Evolutionary conservation across 1,284 basidiomycete genomes (phyloP).

Genomic region (Puccinia horiana): DNA sequence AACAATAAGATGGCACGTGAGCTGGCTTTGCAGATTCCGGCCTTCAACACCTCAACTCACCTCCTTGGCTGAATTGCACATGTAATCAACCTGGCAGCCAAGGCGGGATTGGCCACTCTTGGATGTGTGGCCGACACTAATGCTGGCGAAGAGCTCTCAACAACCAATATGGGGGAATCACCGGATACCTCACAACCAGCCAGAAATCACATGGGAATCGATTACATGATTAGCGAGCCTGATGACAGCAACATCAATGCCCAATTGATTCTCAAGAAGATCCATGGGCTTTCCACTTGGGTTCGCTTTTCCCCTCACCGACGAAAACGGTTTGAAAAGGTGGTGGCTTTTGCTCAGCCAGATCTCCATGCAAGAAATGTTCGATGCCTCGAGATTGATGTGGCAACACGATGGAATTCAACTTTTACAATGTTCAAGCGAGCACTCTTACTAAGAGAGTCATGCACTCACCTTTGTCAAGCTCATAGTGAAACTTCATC

Average conservation of each 20-base stretch:
- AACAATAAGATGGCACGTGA: neutral
- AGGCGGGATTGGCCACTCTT: neutral
- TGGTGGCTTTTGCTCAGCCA: neutral
- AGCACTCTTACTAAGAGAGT: too few relatives aligned
- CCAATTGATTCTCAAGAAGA: neutral
- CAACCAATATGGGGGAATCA: neutral
- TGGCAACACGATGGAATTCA: neutral
- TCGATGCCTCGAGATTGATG: neutral
- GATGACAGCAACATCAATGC: too few relatives aligned
- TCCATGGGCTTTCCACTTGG: neutral
- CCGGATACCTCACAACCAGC: too few relatives aligned
- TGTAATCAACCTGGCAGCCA: slow-evolving; percentile 1
- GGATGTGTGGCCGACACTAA: neutral
- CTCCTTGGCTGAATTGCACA: neutral
- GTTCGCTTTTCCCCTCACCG: neutral
- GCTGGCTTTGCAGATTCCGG: neutral
- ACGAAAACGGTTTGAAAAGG: neutral
- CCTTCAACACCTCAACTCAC: neutral
- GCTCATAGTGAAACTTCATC: too few relatives aligned
- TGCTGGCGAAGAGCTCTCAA: neutral
- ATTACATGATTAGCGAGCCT: too few relatives aligned
- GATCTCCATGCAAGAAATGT: neutral
- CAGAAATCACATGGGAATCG: too few relatives aligned
- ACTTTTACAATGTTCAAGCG: neutral
- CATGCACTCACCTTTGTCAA: too few relatives aligned